Evolutionary conservation across 108 stramenopile species (phyloP).

Genomic region (Nitzschia sp.): DNA sequence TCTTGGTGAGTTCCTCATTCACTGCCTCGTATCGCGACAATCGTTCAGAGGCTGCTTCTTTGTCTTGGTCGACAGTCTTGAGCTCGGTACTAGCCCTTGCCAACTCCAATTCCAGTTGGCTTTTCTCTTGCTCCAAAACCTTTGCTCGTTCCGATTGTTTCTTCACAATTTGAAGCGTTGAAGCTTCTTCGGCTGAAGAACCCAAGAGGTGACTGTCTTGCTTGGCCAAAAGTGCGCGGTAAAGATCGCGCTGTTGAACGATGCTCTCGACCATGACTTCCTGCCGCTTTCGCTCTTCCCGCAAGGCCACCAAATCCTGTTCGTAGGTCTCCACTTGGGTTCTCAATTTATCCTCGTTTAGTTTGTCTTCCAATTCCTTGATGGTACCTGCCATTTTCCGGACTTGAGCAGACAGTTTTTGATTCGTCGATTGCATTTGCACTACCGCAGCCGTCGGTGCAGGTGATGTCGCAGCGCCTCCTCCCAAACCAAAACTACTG

Average conservation of each 20-base stretch:
- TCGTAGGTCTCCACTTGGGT: constrained; percentile 54
- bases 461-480: neutral
- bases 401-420: constrained; percentile 67
- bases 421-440: constrained; percentile 81
- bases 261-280: constrained; percentile 71
- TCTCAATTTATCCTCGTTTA: constrained; percentile 47
- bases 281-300: constrained; percentile 75
- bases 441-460: constrained; percentile 30
- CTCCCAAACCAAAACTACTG: constrained; percentile 6
- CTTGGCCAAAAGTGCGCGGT: constrained; percentile 69
- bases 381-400: constrained; percentile 50
- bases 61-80: constrained; percentile 42
- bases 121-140: constrained; percentile 50
- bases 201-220: constrained; percentile 51
- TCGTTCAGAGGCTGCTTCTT: constrained; percentile 59
- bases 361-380: constrained; percentile 55
- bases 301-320: constrained; percentile 51
- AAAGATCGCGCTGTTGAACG: constrained; percentile 87
- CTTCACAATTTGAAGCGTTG: constrained; percentile 41
- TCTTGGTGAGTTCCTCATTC: constrained; percentile 52
- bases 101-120: constrained; percentile 50
- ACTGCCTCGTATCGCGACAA: constrained; percentile 62
- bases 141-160: constrained; percentile 50
- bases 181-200: constrained; percentile 33
- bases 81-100: constrained; percentile 51